Conservation (phyloP, 306 rosid genomes). For the Canavalia ensiformis region DNA sequence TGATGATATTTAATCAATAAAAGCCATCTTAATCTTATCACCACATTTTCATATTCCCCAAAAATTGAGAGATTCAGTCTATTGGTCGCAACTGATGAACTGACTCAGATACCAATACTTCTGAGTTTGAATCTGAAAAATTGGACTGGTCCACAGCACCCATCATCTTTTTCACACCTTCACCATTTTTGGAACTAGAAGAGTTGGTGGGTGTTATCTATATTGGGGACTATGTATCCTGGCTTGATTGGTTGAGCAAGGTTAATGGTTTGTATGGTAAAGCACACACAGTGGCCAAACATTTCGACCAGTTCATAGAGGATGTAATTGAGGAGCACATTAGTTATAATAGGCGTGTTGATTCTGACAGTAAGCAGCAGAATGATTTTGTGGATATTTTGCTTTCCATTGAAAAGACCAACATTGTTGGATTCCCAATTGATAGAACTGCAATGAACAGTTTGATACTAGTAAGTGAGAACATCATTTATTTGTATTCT, state of each 20-base stretch:
- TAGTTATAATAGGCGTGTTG: neutral
- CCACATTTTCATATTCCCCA: too few relatives aligned
- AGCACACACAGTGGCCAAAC: constrained; percentile 32
- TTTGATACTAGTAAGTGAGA: neutral
- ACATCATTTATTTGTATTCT: too few relatives aligned
- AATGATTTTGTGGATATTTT: constrained; percentile 44
- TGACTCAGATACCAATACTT: too few relatives aligned
- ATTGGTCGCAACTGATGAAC: too few relatives aligned
- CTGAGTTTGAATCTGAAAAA: too few relatives aligned
- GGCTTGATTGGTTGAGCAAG: constrained; percentile 47
- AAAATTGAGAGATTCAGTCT: too few relatives aligned
- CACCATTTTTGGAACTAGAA: neutral
- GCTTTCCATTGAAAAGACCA: constrained; percentile 8
- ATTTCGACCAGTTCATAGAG: constrained; percentile 37
- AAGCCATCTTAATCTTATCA: too few relatives aligned
- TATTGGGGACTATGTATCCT: constrained; percentile 40
- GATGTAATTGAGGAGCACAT: constrained; percentile 16
- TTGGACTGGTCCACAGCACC: too few relatives aligned
- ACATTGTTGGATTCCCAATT: constrained; percentile 11
- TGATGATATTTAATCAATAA: too few relatives aligned
- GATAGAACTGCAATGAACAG: constrained; percentile 11
- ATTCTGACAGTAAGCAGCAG: neutral
- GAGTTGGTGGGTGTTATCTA: constrained; percentile 35
- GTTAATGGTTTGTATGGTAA: constrained; percentile 36
- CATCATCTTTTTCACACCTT: too few relatives aligned